Evolutionary conservation across 768 basidiomycete species (phyloP), one percentile per base, ranked within the genome.

Genomic region (Panellus pusillus): DNA sequence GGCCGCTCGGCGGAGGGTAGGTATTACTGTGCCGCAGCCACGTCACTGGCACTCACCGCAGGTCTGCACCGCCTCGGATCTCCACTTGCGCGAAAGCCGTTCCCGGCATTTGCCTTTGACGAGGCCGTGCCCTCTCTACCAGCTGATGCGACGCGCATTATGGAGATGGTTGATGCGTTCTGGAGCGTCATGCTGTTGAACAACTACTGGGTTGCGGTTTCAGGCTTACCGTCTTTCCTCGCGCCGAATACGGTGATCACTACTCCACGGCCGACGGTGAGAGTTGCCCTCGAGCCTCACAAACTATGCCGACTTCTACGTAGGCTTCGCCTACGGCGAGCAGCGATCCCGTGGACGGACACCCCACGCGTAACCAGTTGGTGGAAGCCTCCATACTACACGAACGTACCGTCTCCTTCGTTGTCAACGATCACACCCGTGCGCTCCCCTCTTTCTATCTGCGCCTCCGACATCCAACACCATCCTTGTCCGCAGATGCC

Each of bases 121-220:
- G 14, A n/a, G 12, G 12, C 35, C 14, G 32, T n/a, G 28, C 14
- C 14, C 18, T 14, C 18, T 8, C n/a, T 17, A 3, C 28, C 46
- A 6, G 6, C 28, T 7, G 29, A 32, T 12, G 28, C 14, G 32
- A 45, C 40, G 17, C 44, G 47, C 20, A 19, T 2, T 13, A 24
- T 13, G n/a, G 18, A 47, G 47, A 17, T 39, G 9, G 35, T 28
- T 4, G 39, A 20, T 18, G 47, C 47, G 2, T 49, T 49, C 17
- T 49, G 47, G 47, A 28, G 18, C 35, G 47, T 49, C 11, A 9
- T 49, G 17, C 6, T 40, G 4, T 24, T 49, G 36, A 49, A 49
- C 27, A 37, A 49, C 36, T 17, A 17, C 13, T 49, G 47, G 47
- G 47, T 49, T 28, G 47, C 36, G 7, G 38, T 49, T n/a, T 38